Conservation (phyloP, 768 basidiomycete genomes). For the Lepiota brunneoincarnata region DNA sequence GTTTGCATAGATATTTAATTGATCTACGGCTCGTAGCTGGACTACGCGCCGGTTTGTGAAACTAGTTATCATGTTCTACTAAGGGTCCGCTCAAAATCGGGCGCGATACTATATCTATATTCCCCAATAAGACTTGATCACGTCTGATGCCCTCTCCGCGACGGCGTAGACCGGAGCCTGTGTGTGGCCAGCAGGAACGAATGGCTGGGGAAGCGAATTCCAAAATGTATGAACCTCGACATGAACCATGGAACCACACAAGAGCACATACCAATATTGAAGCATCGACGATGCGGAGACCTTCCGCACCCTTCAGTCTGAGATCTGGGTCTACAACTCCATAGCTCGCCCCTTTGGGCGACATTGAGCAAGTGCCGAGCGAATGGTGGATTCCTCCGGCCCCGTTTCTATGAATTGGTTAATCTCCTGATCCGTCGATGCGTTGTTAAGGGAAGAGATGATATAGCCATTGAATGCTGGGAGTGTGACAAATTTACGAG, state of each 20-base stretch:
- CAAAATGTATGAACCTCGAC: neutral
- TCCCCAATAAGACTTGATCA: conserved; percentile 21
- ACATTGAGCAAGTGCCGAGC: conserved; percentile 29
- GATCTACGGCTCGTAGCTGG: too few species aligned
- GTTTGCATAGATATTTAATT: too few species aligned
- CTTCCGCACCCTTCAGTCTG: conserved; percentile 26
- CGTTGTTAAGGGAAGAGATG: conserved; percentile 16
- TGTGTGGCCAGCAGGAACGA: conserved; percentile 24
- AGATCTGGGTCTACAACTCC: conserved; percentile 34
- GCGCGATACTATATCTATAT: neutral
- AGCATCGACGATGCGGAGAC: conserved; percentile 33
- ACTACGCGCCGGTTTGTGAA: too few species aligned
- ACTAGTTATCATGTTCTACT: too few species aligned
- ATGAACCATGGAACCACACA: neutral
- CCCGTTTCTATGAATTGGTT: conserved; percentile 18
- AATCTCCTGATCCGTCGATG: conserved; percentile 22
- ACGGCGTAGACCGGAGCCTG: conserved; percentile 27
- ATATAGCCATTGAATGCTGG: conserved; percentile 25
- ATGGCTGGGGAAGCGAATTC: conserved; percentile 13
- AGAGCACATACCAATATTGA: conserved; percentile 27
- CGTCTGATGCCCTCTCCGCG: conserved; percentile 29
- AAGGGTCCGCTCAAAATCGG: too few species aligned
- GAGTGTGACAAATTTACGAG: conserved; percentile 19
- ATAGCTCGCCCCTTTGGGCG: conserved; percentile 16
- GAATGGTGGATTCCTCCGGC: conserved; percentile 23